These are phyloP conservation scores for Gossypium thurberi DNA, from an alignment of 345 rosid genomes.

Conservation along the genomic window DNA sequence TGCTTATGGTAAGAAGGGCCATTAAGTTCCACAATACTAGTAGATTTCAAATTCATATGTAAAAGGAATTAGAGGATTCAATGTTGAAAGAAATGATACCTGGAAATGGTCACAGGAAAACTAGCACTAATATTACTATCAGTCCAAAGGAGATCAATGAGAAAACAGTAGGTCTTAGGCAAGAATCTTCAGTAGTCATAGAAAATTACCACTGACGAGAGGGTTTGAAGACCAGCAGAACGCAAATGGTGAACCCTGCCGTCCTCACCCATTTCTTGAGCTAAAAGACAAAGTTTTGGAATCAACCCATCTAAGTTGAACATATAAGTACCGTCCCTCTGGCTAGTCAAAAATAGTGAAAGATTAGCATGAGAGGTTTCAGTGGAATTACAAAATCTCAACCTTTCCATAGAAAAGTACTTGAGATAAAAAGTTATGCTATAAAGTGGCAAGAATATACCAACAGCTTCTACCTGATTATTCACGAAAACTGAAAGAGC, in stretches of 20 bases:
- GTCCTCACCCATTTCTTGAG: slow-evolving; percentile 55
- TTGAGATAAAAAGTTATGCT: not conserved
- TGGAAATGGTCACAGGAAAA: not conserved
- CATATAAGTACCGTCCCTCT: slow-evolving; percentile 63
- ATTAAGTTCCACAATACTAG: not conserved
- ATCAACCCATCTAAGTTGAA: slow-evolving; percentile 65
- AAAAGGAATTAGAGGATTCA: not conserved
- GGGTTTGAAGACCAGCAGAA: slow-evolving; percentile 63
- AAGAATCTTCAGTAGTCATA: not conserved
- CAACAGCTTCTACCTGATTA: slow-evolving; percentile 48
- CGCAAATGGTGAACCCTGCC: slow-evolving; percentile 28
- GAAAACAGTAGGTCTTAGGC: not conserved
- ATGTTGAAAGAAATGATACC: not conserved
- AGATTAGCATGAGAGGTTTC: slow-evolving; percentile 11
- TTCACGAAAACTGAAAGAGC: slow-evolving; percentile 62
- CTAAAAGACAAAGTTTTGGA: slow-evolving; percentile 59
- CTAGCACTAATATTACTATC: not conserved
- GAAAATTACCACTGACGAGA: slow-evolving; percentile 52
- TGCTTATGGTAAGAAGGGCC: not conserved
- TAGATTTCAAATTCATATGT: not conserved
- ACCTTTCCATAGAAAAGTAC: not conserved
- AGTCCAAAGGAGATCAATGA: not conserved
- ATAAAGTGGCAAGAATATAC: slow-evolving; percentile 7
- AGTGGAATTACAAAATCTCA: not conserved
- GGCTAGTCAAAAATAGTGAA: slow-evolving; percentile 19